A percentile compares a stretch with the other conserved stretches of the same genome.
These are phyloP conservation scores for Austroboletus festivus DNA, from an alignment of 768 basidiomycete species.

Conservation along the genomic window DNA sequence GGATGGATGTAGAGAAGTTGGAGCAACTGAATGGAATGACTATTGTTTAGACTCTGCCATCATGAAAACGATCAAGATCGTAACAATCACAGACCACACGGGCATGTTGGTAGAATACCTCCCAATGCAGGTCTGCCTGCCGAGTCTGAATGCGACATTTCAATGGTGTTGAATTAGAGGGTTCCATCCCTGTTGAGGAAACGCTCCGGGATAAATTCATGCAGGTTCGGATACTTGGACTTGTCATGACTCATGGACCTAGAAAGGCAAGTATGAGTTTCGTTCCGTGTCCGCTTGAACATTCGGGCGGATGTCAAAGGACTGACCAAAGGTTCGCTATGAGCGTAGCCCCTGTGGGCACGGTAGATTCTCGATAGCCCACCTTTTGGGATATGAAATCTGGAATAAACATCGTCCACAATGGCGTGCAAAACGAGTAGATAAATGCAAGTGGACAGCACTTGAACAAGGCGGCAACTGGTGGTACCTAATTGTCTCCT, in stretches of 20 bases:
- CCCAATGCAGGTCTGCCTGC: conserved; percentile 18
- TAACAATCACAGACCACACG: background rate
- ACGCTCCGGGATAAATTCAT: background rate
- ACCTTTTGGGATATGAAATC: background rate
- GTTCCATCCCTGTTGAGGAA: background rate
- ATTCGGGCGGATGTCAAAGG: no score
- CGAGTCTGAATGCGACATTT: conserved; percentile 17
- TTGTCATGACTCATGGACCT: background rate
- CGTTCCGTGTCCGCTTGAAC: no score
- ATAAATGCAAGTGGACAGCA: no score
- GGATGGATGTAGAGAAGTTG: background rate
- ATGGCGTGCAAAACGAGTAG: no score
- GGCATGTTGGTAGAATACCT: conserved; percentile 11
- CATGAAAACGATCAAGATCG: background rate
- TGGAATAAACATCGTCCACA: background rate
- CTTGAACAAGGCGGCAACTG: no score
- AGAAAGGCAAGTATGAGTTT: no score
- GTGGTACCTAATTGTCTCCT: conserved; percentile 21
- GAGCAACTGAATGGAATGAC: background rate
- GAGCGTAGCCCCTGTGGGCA: background rate
- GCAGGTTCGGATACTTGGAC: background rate
- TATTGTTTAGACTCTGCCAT: no score
- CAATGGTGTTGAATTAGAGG: conserved; percentile 6
- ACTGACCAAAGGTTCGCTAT: background rate
- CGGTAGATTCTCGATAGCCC: no score